These are phyloP conservation scores for Botrytis sinoallii DNA, from an alignment of 2,329 filamentous ascomycete genomes.

Conservation along the genomic window DNA sequence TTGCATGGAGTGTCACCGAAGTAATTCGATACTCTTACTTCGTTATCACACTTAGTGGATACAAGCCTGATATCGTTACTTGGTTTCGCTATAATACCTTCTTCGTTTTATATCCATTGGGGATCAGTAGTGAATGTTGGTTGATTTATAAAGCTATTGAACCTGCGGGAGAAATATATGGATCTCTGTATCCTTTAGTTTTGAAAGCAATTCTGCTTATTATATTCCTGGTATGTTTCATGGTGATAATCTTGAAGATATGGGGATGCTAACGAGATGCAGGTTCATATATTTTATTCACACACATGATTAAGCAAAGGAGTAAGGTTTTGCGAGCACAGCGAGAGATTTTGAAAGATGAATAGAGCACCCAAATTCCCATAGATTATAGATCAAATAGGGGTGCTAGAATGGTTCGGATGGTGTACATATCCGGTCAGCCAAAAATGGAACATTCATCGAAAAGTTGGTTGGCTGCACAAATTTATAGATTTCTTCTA, in stretches of 20 bases:
- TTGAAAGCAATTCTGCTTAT: conserved; percentile 65
- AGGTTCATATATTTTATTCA: conserved; percentile 75
- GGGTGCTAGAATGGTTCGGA: neutral
- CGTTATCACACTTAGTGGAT: conserved; percentile 64
- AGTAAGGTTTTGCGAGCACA: conserved; percentile 70
- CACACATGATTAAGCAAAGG: conserved; percentile 91
- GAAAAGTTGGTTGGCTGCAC: neutral
- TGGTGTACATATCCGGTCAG: neutral
- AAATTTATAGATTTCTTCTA: neutral
- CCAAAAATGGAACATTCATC: neutral
- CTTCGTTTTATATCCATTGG: conserved; percentile 86
- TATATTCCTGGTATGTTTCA: conserved; percentile 72
- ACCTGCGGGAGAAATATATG: conserved; percentile 51
- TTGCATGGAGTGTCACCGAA: conserved; percentile 88
- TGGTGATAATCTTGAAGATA: neutral
- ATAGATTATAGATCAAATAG: neutral
- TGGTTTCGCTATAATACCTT: conserved; percentile 94
- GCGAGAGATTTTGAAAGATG: conserved; percentile 41
- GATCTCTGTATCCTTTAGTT: conserved; percentile 52
- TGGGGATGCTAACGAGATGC: conserved; percentile 24
- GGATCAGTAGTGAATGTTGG: conserved; percentile 82
- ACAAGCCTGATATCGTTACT: conserved; percentile 62
- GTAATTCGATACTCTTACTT: conserved; percentile 94
- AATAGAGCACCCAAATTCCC: conserved; percentile 18
- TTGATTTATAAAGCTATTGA: conserved; percentile 70